These are phyloP conservation scores for Pharus latifolius DNA, from an alignment of 176 grass and related monocot species.

Conservation along the genomic window DNA sequence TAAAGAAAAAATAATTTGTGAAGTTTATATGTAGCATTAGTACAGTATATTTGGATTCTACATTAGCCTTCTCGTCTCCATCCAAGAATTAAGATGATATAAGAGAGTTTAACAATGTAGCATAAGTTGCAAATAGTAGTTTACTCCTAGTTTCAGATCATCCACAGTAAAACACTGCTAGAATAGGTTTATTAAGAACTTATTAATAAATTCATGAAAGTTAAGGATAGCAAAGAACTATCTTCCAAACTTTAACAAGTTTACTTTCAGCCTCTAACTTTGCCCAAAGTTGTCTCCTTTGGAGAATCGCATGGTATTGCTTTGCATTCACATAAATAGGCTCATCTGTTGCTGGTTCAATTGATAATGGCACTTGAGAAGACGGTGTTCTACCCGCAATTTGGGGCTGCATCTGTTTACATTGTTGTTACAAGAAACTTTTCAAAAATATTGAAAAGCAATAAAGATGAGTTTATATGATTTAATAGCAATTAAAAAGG, in stretches of 20 bases:
- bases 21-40: too few relatives aligned
- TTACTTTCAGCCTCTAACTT: constrained; percentile 94
- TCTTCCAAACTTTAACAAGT: constrained; percentile 81
- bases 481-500: too few relatives aligned
- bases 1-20: too few relatives aligned
- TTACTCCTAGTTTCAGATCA: too few relatives aligned
- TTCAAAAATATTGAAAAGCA: too few relatives aligned
- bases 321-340: constrained; percentile 95
- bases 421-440: too few relatives aligned
- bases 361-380: constrained; percentile 61
- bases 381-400: constrained; percentile 46
- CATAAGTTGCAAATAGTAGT: not conserved
- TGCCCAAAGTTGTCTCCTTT: constrained; percentile 78
- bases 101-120: too few relatives aligned
- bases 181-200: not conserved
- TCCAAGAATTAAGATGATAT: too few relatives aligned
- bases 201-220: not conserved
- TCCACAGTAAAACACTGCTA: not conserved
- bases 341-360: constrained; percentile 71
- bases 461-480: too few relatives aligned
- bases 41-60: too few relatives aligned
- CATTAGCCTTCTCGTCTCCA: too few relatives aligned
- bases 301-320: constrained; percentile 87
- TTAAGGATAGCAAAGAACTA: not conserved
- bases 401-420: constrained; percentile 65